These are phyloP conservation scores for Botrytis paeoniae DNA, from an alignment of 2,329 filamentous ascomycete species.

Conservation along the genomic window DNA sequence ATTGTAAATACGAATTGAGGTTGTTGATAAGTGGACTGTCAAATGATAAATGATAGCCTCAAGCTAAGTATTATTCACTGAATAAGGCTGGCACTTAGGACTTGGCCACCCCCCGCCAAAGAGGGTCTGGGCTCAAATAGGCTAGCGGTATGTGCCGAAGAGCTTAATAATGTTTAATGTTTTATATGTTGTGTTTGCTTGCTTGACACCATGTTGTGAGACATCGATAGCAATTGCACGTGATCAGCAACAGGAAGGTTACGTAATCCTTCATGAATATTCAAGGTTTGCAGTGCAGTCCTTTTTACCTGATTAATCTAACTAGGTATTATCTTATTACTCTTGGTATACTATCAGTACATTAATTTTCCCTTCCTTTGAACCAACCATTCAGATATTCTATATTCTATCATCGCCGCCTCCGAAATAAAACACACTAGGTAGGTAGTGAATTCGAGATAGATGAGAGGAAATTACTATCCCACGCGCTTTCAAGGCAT, in stretches of 20 bases:
- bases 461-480: background rate
- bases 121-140: background rate
- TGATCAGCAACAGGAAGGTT: too few species aligned
- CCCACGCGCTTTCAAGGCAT: background rate
- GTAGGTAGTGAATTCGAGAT: background rate
- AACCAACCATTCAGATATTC: background rate
- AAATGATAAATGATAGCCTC: background rate
- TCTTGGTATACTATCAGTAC: background rate
- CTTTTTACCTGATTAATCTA: background rate
- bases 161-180: too few species aligned
- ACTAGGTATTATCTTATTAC: background rate
- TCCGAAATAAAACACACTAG: too few species aligned
- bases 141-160: background rate
- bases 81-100: background rate
- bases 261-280: too few species aligned
- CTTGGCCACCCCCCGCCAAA: background rate
- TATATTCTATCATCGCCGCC: background rate
- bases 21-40: slow-evolving; percentile 6
- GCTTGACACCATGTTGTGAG: too few species aligned
- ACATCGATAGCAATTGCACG: background rate
- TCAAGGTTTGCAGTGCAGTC: too few species aligned
- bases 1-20: background rate
- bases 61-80: background rate
- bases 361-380: background rate
- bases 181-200: too few species aligned